These are phyloP conservation scores for Candida argentea DNA, from an alignment of 805 yeast genomes.

Conservation along the genomic window DNA sequence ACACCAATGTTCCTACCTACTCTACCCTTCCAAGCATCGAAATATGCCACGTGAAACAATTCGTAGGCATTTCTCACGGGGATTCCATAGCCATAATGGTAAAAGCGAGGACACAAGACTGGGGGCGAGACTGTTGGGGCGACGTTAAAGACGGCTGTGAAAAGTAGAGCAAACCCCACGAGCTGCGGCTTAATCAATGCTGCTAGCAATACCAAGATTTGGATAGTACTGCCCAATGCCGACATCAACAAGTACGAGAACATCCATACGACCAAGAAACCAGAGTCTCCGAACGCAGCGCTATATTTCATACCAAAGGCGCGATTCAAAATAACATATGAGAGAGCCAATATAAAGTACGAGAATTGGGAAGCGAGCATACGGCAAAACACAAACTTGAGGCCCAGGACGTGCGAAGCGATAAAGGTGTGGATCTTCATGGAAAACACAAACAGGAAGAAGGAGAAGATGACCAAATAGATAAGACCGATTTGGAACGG, in stretches of 20 bases:
- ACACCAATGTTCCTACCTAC: conserved; percentile 24
- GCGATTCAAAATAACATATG: conserved; percentile 18
- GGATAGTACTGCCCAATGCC: conserved; percentile 22
- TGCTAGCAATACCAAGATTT: conserved; percentile 14
- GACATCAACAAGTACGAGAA: conserved; percentile 20
- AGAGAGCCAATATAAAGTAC: conserved; percentile 17
- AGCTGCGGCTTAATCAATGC: conserved; percentile 16
- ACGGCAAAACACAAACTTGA: conserved; percentile 14
- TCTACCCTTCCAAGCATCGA: conserved; percentile 23
- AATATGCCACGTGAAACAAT: conserved; percentile 21
- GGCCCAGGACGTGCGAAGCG: conserved; percentile 17
- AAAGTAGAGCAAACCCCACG: conserved; percentile 18
- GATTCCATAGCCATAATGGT: conserved; percentile 20
- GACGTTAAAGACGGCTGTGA: conserved; percentile 19
- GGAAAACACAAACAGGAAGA: conserved; percentile 23
- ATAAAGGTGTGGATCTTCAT: conserved; percentile 17
- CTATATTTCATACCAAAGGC: conserved; percentile 16
- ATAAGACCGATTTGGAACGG: conserved; percentile 24
- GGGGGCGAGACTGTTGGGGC: conserved; percentile 23
- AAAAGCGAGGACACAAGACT: conserved; percentile 16
- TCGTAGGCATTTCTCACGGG: conserved; percentile 20
- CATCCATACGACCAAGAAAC: conserved; percentile 24
- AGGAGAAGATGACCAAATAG: conserved; percentile 22
- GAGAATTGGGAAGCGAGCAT: conserved; percentile 18
- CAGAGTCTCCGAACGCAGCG: conserved; percentile 19